phyloP scores from a whole-genome alignment of 305 asterid species.

The Solanum hybrid region DNA sequence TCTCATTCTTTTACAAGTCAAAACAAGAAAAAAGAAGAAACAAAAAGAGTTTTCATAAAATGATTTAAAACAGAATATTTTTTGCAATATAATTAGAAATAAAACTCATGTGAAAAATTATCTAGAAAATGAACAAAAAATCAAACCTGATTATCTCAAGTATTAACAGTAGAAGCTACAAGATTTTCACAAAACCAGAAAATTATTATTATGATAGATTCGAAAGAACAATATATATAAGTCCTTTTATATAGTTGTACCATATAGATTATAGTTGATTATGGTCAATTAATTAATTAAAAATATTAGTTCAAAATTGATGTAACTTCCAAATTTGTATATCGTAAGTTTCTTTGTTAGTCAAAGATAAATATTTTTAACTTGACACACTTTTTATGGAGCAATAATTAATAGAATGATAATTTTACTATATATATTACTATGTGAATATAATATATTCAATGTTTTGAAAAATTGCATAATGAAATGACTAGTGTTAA shows the following conservation, averaged over 20 bases:
- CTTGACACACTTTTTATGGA: not conserved
- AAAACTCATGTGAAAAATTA: not conserved
- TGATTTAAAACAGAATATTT: too few relatives aligned
- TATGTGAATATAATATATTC: not conserved
- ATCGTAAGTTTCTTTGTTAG: not conserved
- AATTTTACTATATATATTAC: not conserved
- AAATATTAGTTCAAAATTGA: not conserved
- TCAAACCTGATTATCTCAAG: not conserved
- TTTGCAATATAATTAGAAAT: not conserved
- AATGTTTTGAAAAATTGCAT: not conserved
- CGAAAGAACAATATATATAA: not conserved
- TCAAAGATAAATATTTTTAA: not conserved
- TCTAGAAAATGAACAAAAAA: not conserved
- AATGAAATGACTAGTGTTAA: not conserved
- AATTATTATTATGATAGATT: too few relatives aligned
- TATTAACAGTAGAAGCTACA: not conserved
- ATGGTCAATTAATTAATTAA: not conserved
- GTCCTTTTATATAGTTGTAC: not conserved
- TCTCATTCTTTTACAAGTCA: not conserved
- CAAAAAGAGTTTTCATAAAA: too few relatives aligned
- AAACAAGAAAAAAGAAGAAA: too few relatives aligned
- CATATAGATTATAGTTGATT: not conserved
- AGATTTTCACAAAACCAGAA: not conserved
- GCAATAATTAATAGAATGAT: not conserved
- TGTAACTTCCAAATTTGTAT: not conserved